Base-by-base conservation (phyloP, 2,329 filamentous ascomycete species). In the Dissoconium aciculare region DNA sequence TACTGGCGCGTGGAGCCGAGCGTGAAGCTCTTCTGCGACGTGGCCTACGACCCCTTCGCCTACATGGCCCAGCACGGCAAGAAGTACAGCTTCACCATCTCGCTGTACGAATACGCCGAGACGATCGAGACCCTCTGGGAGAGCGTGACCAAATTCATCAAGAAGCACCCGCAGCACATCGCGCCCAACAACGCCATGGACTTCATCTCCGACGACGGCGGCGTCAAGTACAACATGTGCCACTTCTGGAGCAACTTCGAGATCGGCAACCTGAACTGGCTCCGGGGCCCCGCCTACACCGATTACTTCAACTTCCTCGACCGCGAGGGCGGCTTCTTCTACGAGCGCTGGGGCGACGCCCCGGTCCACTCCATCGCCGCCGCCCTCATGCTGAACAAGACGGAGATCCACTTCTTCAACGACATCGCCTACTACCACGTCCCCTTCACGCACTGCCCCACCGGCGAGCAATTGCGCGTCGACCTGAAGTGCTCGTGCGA, bases 161-260 rank as follows among this genome's bases (percentile, higher is more conserved):
- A 78, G 56, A 73, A 78, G 46, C 74, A 89, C 58, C 91, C 89
- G 2, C 78, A 98, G 60, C 80, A 98, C 56, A 72, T 98, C 52
- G 70, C 66, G 10, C 62, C 78, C 46, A 78, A 71, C 46, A 98
- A 98, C 62, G 80, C 79, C 1, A 78, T 98, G 77, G 70, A 66
- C 4, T 95, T 93, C 60, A 62, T 98, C 48, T 92, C 82, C 52
- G 83, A 94, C 46, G 85, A 98, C 46, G 75, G 72, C 31, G 89
- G 91, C 37, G 75, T 89, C 37, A 84, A 71, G 5, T 98, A 95
- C 65, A 98, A 95, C 64, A 74, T 85, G 55, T 98, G 89, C 63
- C 89, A 98, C 57, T 94, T 98, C 56, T 98, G 89, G 89, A 95
- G 87, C 51, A 98, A 98, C 66, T 98, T 98, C 46, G 89, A 98